Base-by-base conservation (phyloP, 2,329 filamentous ascomycete species). In the Trematosphaeria pertusa region DNA sequence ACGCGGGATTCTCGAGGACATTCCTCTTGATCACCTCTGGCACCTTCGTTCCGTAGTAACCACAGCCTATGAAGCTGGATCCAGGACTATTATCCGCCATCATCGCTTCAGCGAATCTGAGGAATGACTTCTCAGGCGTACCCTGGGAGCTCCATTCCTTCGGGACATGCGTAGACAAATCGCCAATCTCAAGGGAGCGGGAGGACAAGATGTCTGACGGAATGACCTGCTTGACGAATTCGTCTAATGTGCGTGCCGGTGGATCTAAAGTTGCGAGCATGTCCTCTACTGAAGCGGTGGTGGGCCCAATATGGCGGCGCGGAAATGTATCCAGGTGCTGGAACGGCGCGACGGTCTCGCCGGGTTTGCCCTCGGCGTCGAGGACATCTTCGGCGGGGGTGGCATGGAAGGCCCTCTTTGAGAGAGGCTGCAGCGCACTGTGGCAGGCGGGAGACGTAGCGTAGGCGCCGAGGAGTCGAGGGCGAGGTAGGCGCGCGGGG, bases 11-110 rank as follows among this genome's bases (percentile, higher is more conserved):
- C 79, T 97, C 91, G 48, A 97, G 78, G 4, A 97, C 82, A 69
- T 97, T 97, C 59, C 92, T 83, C 79, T 94, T 90, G 71, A 97
- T 96, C 46, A 97, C 92, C 45, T 90, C 84, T 4, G 93, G 93
- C 1, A 89, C 87, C 58, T 87, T 82, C n/a, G 91, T 93, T 26
- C 85, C 87, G 57, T 93, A 91, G 79, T 97, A 97, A 47, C 93
- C 93, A 47, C 83, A 85, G 4, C 93, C 93, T 57, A 96, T 92
- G 67, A 93, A 88, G 65, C 84, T 86, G 55, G 81, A 78, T 42
- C 81, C 79, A 22, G 82, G 77, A 57, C 80, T 81, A 65, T 89
- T 92, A 59, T 84, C 76, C 46, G 75, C 75, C 44, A 82, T 79
- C 58, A 85, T 83, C 32, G 74, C 74, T 42, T 77, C 75, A 41